Evolutionary conservation across 116 monocot species (phyloP).

Genomic region (Zostera marina): DNA sequence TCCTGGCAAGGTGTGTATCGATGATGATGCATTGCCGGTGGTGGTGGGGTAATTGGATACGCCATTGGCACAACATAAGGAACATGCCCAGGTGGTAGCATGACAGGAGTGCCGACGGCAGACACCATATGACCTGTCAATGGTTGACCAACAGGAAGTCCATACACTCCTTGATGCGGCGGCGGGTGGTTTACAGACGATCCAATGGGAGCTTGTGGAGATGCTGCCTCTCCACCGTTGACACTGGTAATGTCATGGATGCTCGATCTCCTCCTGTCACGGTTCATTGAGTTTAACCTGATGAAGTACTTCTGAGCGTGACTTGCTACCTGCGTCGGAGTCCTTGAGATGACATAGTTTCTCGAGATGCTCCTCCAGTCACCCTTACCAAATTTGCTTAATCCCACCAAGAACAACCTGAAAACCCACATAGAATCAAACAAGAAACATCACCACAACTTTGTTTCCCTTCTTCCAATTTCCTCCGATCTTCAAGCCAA

Average conservation of each 20-base stretch:
- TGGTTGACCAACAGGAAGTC: slow-evolving; percentile 23
- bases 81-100: slow-evolving; percentile 32
- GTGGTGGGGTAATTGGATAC: slow-evolving; percentile 18
- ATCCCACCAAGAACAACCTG: slow-evolving; percentile 63
- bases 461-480: neutral
- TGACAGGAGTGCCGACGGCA: slow-evolving; percentile 32
- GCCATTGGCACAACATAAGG: slow-evolving; percentile 34
- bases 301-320: slow-evolving; percentile 72
- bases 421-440: neutral
- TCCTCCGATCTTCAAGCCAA: neutral
- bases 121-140: slow-evolving; percentile 27
- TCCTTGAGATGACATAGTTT: slow-evolving; percentile 60
- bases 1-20: slow-evolving; percentile 3
- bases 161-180: slow-evolving; percentile 29
- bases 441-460: neutral
- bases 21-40: slow-evolving; percentile 26
- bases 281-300: slow-evolving; percentile 53
- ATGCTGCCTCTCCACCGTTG: slow-evolving; percentile 21
- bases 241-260: slow-evolving; percentile 76
- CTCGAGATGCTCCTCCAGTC: slow-evolving; percentile 86
- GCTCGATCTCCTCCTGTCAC: slow-evolving; percentile 57
- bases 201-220: slow-evolving; percentile 18
- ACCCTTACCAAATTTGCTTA: slow-evolving; percentile 69
- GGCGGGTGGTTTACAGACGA: slow-evolving; percentile 21
- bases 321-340: slow-evolving; percentile 60